These are phyloP conservation scores for Trichoderma asperelloides DNA, from an alignment of 495 filamentous ascomycete species.

Conservation along the genomic window DNA sequence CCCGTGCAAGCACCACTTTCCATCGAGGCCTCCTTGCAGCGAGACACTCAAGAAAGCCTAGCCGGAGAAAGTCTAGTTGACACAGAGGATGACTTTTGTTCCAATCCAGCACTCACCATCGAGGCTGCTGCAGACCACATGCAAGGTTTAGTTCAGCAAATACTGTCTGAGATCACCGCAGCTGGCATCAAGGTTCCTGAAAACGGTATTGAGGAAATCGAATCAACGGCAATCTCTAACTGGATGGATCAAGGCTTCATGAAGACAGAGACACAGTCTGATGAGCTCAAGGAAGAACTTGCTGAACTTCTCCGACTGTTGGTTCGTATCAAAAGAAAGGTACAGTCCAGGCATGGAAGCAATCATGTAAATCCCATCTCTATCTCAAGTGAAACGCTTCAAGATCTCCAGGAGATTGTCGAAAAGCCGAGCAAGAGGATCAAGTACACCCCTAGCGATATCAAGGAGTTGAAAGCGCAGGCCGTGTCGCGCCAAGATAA, in stretches of 20 bases:
- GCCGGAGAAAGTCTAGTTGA: background rate
- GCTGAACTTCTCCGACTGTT: background rate
- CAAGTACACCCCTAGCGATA: background rate
- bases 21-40: background rate
- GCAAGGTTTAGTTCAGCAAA: background rate
- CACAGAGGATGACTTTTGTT: background rate
- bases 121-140: conserved; percentile 2
- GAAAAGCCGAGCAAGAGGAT: background rate
- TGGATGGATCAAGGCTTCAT: conserved; percentile 2
- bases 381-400: background rate
- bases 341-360: background rate
- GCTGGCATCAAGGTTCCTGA: background rate
- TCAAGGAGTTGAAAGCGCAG: background rate
- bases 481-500: background rate
- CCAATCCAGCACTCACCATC: background rate
- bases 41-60: background rate
- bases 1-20: background rate
- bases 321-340: conserved; percentile 2
- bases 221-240: background rate
- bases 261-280: background rate
- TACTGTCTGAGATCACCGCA: background rate
- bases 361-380: background rate
- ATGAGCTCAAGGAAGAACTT: background rate
- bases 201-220: background rate
- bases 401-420: background rate